Base-by-base conservation (phyloP, 768 basidiomycete species). In the Neoboletus brunneissimus region DNA sequence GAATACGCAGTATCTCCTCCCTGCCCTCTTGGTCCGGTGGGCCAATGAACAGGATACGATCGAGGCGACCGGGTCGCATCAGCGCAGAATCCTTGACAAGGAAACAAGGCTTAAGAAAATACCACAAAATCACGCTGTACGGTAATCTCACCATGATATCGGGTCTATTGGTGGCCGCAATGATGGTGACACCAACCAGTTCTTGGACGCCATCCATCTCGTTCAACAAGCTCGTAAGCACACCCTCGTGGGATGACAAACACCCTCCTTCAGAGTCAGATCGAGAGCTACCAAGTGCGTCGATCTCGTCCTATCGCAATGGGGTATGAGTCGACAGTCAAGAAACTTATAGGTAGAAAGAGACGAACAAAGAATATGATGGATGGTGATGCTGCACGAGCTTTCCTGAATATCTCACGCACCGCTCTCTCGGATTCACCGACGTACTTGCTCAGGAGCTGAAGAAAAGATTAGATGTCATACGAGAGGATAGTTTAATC, bases 191-290 rank as follows among this genome's bases (percentile, higher is more conserved):
- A 0, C 95, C 94, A 18, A 89, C 77, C 20, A 98, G 78, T 72
- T 96, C 94, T 72, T 98, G 92, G 0, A 98, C 90, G 20, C 97
- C 97, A 67, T 98, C 97, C 94, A 98, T 98, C 69, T 99, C 97
- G 67, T 96, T 98, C 54, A 99, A 70, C 13, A 99, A 77, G 57
- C 87, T 96, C 2, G 95, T 95, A 9, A 99, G 79, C 13, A 98
- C 93, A 9, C 97, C 94, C 62, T 92, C 89, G 63, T 94, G 89
- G 0, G 85, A 79, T 0, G 81, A 79, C 1, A 76, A 72, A 6
- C 75, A 71, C 41, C 85, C 85, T 3, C 75, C 73, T 16, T 84
- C 81, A 8, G 67, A 69, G 44, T 84, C 82, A 0, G 75, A 77
- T 32, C 97, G 83, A 1, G 92, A 86, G 1, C 85, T 84, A 2